Conservation (phyloP, 176 grass and related monocot genomes). For the Eleusine coracana region DNA sequence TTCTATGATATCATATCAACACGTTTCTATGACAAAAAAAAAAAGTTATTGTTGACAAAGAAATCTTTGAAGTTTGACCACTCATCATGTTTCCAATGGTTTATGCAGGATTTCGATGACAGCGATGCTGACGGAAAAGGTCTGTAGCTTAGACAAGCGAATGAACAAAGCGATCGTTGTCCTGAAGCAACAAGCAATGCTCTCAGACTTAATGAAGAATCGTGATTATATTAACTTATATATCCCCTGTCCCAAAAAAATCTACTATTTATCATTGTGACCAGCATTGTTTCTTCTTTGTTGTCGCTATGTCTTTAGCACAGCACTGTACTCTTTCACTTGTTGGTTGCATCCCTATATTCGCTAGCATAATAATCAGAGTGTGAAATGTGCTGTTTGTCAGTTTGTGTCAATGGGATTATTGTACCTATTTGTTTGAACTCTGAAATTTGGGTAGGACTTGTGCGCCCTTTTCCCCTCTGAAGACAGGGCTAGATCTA, state of each 20-base stretch:
- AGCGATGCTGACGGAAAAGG: constrained; percentile 34
- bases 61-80: background rate
- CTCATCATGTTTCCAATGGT: constrained; percentile 27
- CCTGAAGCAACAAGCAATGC: constrained; percentile 47
- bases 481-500: background rate
- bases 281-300: background rate
- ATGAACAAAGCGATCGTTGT: constrained; percentile 22
- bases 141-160: constrained; percentile 43
- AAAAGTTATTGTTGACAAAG: background rate
- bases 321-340: background rate
- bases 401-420: background rate
- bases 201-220: constrained; percentile 18
- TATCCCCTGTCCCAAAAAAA: background rate
- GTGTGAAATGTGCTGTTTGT: background rate
- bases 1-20: background rate
- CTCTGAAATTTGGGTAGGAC: background rate
- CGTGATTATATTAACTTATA: background rate
- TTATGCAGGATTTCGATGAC: constrained; percentile 41
- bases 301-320: background rate
- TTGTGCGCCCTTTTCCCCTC: too few species aligned
- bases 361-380: background rate
- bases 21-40: background rate
- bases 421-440: background rate
- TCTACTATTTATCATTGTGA: constrained; percentile 4
- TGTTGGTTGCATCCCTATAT: background rate